Evolutionary conservation across 352 stramenopile species (phyloP).

Genomic region (Nothophytophthora sp.): DNA sequence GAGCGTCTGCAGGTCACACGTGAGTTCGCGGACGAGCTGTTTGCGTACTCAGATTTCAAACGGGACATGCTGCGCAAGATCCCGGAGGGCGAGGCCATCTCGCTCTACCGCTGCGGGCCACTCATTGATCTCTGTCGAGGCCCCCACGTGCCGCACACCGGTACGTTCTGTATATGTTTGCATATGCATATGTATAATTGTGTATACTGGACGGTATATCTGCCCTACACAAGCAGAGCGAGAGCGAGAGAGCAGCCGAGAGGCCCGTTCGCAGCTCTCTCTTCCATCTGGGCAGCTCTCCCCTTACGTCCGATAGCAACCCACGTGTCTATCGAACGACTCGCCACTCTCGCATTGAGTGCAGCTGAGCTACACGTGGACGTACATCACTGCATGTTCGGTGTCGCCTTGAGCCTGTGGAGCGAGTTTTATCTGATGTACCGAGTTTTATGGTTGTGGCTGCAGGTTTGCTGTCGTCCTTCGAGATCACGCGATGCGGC

Average conservation of each 20-base stretch:
- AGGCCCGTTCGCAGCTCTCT: slow-evolving; percentile 19
- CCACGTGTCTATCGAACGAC: slow-evolving; percentile 60
- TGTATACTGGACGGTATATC: slow-evolving; percentile 50
- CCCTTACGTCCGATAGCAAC: slow-evolving; percentile 51
- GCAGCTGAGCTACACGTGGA: slow-evolving; percentile 79
- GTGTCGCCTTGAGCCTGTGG: slow-evolving; percentile 1
- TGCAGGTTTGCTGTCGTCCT: slow-evolving; percentile 89
- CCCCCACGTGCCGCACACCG: slow-evolving; percentile 95
- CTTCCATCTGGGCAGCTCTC: slow-evolving; percentile 11
- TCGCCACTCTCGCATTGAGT: slow-evolving; percentile 78
- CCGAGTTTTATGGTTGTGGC: slow-evolving; percentile 4
- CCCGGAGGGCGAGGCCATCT: slow-evolving; percentile 90
- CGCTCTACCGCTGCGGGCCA: slow-evolving; percentile 97
- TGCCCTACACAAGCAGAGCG: slow-evolving; percentile 76
- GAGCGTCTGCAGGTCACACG: slow-evolving; percentile 89
- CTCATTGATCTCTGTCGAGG: slow-evolving; percentile 98
- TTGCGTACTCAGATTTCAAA: slow-evolving; percentile 97
- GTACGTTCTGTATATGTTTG: slow-evolving; percentile 46
- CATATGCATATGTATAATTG: slow-evolving; percentile 3
- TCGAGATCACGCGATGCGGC: slow-evolving; percentile 95
- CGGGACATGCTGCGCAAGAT: slow-evolving; percentile 98
- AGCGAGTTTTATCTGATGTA: slow-evolving; percentile 3
- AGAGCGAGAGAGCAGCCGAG: slow-evolving; percentile 80
- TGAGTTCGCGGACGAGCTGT: slow-evolving; percentile 91
- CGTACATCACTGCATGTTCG: slow-evolving; percentile 43